A percentile compares a stretch with the other conserved stretches of the same genome.
phyloP scores from a whole-genome alignment of 495 filamentous ascomycete genomes.

The Cercophora sp. region DNA sequence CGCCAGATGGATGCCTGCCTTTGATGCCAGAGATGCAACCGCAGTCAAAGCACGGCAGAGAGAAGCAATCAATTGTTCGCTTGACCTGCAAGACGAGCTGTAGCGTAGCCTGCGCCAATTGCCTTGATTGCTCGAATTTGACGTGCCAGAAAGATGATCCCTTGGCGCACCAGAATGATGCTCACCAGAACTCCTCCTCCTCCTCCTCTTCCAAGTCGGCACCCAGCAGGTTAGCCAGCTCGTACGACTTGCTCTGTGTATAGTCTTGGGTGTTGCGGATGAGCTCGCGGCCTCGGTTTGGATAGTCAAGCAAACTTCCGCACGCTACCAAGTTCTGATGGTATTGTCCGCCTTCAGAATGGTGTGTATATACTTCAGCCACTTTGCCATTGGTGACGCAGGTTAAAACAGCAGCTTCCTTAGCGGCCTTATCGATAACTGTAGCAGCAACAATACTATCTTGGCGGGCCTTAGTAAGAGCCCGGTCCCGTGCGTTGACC shows the following conservation, averaged over 20 bases:
- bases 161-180: not conserved
- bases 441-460: not conserved
- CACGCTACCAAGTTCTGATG: slow-evolving; percentile 5
- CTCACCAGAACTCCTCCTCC: not conserved
- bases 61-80: not conserved
- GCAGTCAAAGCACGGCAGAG: no score
- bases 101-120: not conserved
- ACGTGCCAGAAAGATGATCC: not conserved
- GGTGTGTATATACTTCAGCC: not conserved
- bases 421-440: slow-evolving; percentile 2
- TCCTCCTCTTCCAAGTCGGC: slow-evolving; percentile 1
- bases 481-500: slow-evolving; percentile 8
- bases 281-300: slow-evolving; percentile 8
- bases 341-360: slow-evolving; percentile 5
- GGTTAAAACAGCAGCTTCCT: slow-evolving; percentile 7
- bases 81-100: not conserved
- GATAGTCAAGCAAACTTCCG: slow-evolving; percentile 7
- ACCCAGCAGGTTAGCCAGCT: slow-evolving; percentile 3
- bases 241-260: slow-evolving; percentile 6
- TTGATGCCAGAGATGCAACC: no score
- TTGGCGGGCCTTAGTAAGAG: slow-evolving; percentile 5
- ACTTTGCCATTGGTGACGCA: slow-evolving; percentile 6
- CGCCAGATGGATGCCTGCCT: no score
- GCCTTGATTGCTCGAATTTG: not conserved
- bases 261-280: slow-evolving; percentile 9